Conservation (phyloP, 2,329 filamentous ascomycete genomes). For the Arthrobotrys conoides region DNA sequence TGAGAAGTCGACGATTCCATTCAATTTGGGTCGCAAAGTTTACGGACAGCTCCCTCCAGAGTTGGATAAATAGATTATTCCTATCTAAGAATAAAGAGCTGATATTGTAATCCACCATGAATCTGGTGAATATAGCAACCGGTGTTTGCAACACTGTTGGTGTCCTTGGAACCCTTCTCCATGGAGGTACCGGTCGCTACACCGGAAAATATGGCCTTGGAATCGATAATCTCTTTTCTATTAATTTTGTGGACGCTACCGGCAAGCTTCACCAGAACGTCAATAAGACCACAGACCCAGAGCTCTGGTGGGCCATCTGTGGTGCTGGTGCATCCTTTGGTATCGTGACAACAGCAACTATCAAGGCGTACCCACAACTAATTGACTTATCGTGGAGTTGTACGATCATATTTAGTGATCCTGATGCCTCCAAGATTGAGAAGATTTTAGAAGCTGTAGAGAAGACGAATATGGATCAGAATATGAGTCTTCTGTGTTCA, state of each 20-base stretch:
- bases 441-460: not conserved
- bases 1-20: not conserved
- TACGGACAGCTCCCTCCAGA: not conserved
- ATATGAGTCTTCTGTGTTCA: not conserved
- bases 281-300: slow-evolving; percentile 63
- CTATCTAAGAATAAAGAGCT: not conserved
- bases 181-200: slow-evolving; percentile 58
- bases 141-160: slow-evolving; percentile 53
- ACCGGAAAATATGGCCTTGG: slow-evolving; percentile 63
- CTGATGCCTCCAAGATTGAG: not conserved
- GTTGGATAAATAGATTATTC: not conserved
- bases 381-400: slow-evolving; percentile 62
- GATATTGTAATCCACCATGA: not conserved
- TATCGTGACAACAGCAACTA: slow-evolving; percentile 67
- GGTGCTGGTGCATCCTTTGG: slow-evolving; percentile 69
- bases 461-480: not conserved
- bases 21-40: not conserved
- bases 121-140: slow-evolving; percentile 22
- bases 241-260: slow-evolving; percentile 67
- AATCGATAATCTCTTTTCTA: slow-evolving; percentile 68
- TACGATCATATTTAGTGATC: slow-evolving; percentile 64
- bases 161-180: slow-evolving; percentile 34
- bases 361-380: slow-evolving; percentile 66
- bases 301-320: slow-evolving; percentile 68
- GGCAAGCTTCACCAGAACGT: slow-evolving; percentile 66